Conservation (phyloP, 2,329 filamentous ascomycete species). For the Blastomyces gilchristii region DNA sequence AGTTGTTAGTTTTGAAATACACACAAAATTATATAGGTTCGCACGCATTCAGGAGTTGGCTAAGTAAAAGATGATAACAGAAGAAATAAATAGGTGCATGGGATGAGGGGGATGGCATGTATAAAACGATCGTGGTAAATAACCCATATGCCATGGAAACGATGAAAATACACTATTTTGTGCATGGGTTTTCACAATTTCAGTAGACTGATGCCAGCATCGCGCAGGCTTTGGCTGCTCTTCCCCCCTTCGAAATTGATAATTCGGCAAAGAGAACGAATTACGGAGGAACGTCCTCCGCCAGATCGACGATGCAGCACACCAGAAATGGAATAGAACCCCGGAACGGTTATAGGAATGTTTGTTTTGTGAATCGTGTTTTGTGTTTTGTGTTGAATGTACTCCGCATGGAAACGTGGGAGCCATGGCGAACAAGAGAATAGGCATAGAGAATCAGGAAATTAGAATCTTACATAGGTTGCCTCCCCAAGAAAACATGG, state of each 20-base stretch:
- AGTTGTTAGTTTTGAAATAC: slow-evolving; percentile 6
- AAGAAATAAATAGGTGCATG: not conserved
- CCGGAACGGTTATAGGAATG: not conserved
- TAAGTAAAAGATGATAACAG: not conserved
- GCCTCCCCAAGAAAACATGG: slow-evolving; percentile 17
- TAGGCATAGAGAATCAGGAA: not conserved
- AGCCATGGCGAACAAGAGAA: not conserved
- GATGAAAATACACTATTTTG: not conserved
- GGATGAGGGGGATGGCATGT: not conserved
- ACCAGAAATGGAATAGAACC: too few species aligned
- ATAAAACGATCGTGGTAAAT: not conserved
- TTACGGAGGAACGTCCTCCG: too few species aligned
- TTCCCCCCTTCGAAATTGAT: not conserved
- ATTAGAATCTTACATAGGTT: slow-evolving; percentile 11
- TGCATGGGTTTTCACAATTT: not conserved
- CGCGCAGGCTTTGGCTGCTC: too few species aligned
- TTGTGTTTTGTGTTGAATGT: not conserved
- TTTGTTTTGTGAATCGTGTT: not conserved
- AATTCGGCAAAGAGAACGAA: not conserved
- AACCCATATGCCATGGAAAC: not conserved
- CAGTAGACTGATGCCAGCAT: not conserved
- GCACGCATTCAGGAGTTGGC: not conserved
- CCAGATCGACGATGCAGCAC: not conserved
- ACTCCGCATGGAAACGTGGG: not conserved
- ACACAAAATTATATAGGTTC: not conserved